Evolutionary conservation across 169 alveolate genomes (phyloP), one percentile per base, ranked within the genome.

Genomic region (Ichthyophthirius multifiliis): DNA sequence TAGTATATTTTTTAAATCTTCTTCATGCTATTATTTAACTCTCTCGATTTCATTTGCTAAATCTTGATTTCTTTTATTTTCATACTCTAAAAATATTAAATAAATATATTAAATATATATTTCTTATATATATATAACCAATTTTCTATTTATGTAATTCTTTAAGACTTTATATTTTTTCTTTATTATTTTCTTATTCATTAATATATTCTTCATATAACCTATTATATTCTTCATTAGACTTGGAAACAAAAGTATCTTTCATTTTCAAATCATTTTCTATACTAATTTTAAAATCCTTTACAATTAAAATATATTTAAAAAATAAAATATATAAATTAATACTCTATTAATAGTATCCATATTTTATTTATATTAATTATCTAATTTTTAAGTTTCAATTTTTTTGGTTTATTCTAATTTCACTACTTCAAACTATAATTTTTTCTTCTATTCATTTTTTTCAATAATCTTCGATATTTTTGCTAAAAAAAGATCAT

Each of bases 321-420:
- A 55, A 55, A 27, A 55, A 55, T 27, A 27, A 9, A 1, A 18
- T 48, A 13, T 23, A 4, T n/a, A 48, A 5, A 1, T 1, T 13
- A 7, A 48, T 45, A 55, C 71, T 16, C 27, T 47, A 27, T 74
- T 81, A 35, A 81, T 81, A 30, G 71, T 15, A 16, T 67, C 81
- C 41, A 81, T 73, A 41, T 81, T 73, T 41, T 47, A 6, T 30
- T 55, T 81, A 32, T 71, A 81, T 63, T 37, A 34, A 7, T 46
- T 39, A n/a, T 81, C 86, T n/a, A 81, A 46, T 43, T 81, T 81
- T 55, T 76, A 43, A 12, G 80, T 81, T 39, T 81, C 86, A 34
- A 81, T 71, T 34, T 76, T 81, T 34, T 71, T 76, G 5, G 80
- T 73, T 41, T 81, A 39, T 55, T 81, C 86, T 37, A 76, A 81